Percentiles rank a stretch among this genome's conserved stretches.
Evolutionary conservation across 345 rosid genomes (phyloP).

Genomic region (Eucalyptus melliodora): DNA sequence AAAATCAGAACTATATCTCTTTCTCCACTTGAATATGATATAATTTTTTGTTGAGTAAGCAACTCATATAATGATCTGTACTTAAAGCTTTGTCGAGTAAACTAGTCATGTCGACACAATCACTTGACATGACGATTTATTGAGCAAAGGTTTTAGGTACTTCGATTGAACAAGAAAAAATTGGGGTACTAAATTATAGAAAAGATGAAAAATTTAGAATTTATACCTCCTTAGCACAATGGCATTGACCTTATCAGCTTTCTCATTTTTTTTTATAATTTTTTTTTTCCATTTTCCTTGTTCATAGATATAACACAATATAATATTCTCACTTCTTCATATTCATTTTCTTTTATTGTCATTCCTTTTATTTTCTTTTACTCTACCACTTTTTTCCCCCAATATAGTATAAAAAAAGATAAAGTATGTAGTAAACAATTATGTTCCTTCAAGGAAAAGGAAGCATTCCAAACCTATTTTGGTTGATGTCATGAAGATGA

Average conservation of each 20-base stretch:
- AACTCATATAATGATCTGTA: accelerated
- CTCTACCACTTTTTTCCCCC: not conserved
- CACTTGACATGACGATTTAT: not conserved
- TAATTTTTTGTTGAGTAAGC: not conserved
- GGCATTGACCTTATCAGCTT: not conserved
- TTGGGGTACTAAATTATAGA: not conserved
- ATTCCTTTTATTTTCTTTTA: not conserved
- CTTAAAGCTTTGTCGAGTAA: not conserved
- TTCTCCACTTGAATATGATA: not conserved
- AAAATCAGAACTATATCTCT: not conserved
- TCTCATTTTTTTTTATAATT: too few species aligned
- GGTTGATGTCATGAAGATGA: not conserved
- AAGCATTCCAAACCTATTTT: not conserved
- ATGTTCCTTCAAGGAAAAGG: not conserved
- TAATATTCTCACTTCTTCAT: not conserved
- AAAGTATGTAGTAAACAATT: not conserved
- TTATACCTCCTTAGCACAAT: not conserved
- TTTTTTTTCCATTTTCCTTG: not conserved
- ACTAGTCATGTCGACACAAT: not conserved
- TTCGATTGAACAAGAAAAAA: not conserved
- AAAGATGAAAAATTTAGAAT: not conserved
- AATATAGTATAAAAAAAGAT: not conserved
- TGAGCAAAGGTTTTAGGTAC: not conserved
- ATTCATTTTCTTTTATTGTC: not conserved
- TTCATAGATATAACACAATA: too few species aligned